Conservation (phyloP, 257 asterid genomes). For the Nicotiana tabacum region DNA sequence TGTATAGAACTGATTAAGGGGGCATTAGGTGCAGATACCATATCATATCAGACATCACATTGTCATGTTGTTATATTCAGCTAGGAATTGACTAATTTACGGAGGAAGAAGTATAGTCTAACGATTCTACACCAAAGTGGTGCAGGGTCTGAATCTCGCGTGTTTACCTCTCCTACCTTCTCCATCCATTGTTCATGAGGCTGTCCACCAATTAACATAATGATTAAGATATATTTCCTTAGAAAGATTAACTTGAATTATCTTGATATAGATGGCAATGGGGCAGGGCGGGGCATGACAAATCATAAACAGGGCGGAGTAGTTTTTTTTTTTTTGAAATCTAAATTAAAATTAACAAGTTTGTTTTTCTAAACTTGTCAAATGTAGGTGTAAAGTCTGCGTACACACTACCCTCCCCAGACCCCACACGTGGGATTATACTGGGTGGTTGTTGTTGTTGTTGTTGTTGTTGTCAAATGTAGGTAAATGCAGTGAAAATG, state of each 20-base stretch:
- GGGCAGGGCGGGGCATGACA: background rate
- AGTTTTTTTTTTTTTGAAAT: background rate
- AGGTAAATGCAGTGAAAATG: background rate
- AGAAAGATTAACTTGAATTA: background rate
- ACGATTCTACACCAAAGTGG: background rate
- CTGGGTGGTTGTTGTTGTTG: no score
- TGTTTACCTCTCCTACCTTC: background rate
- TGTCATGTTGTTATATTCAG: background rate
- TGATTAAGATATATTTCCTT: background rate
- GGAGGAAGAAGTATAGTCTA: background rate
- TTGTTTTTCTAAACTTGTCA: background rate
- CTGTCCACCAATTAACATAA: background rate
- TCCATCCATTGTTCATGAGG: background rate
- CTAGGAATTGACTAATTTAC: background rate
- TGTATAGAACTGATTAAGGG: background rate
- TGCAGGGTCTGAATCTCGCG: background rate
- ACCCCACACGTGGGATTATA: no score
- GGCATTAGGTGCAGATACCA: constrained; percentile 1
- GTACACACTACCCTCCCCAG: no score
- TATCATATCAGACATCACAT: background rate
- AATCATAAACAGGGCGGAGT: background rate
- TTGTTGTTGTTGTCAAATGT: background rate
- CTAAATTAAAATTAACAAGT: background rate
- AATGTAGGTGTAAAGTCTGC: background rate
- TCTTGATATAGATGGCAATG: background rate